phyloP scores from a whole-genome alignment of 306 rosid genomes.

The Coriaria nepalensis region DNA sequence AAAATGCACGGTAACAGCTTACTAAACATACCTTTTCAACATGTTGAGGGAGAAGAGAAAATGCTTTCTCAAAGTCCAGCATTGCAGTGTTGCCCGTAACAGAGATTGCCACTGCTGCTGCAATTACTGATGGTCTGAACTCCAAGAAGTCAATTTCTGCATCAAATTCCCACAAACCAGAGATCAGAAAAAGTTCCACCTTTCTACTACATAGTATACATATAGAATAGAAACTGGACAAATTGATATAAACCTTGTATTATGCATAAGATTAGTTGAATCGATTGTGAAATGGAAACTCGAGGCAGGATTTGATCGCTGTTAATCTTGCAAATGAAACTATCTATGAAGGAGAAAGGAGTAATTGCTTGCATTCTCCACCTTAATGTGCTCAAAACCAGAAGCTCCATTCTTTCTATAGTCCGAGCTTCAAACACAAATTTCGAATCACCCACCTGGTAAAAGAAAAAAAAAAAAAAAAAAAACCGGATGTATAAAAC shows the following conservation, averaged over 20 bases:
- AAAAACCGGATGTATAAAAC: slow-evolving; percentile 3
- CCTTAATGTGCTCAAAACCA: slow-evolving; percentile 64
- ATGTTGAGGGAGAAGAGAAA: slow-evolving; percentile 45
- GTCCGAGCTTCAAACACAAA: slow-evolving; percentile 81
- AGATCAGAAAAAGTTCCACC: no score
- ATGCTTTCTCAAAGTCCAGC: slow-evolving; percentile 39
- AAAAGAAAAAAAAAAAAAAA: slow-evolving; percentile 5
- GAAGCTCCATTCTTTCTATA: slow-evolving; percentile 87
- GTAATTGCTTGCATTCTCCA: slow-evolving; percentile 97
- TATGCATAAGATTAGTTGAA: slow-evolving; percentile 43
- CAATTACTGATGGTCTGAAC: slow-evolving; percentile 85
- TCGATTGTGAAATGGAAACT: slow-evolving; percentile 31
- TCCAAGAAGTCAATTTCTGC: slow-evolving; percentile 69
- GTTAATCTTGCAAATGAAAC: slow-evolving; percentile 54
- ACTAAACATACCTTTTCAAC: slow-evolving; percentile 41
- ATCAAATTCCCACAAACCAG: no score
- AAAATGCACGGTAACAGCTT: no score
- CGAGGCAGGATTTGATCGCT: slow-evolving; percentile 33
- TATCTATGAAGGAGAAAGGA: slow-evolving; percentile 74
- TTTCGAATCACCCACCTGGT: slow-evolving; percentile 63
- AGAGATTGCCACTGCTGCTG: slow-evolving; percentile 78
- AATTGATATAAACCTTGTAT: slow-evolving; percentile 14
- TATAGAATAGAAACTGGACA: no score
- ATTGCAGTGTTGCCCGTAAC: slow-evolving; percentile 44
- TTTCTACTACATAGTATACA: no score